Base-by-base conservation (phyloP, 2,329 filamentous ascomycete genomes). In the Blumeria graminis region DNA sequence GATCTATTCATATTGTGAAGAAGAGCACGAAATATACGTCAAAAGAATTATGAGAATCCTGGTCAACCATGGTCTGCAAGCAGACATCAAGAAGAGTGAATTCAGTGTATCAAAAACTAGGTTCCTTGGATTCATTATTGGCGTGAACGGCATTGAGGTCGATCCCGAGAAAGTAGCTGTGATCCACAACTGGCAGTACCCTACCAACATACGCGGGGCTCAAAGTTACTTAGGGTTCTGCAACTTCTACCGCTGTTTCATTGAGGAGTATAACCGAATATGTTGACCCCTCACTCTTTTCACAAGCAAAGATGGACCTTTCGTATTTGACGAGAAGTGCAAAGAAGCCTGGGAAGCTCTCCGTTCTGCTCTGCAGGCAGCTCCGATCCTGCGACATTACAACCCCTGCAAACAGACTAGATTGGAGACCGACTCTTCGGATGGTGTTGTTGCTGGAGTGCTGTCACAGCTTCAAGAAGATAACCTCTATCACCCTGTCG, bases 1-100 rank as follows among this genome's bases (percentile, higher is more conserved):
- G 6, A 58, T 58, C 16, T 58, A 57, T 34, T 58, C 38, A 16
- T 3, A 41, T 6, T 13, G n/a, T 41, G n/a, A 13, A 16, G n/a
- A 13, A 18, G 55, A 13, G 6, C 52, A 16, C 51, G 52, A 41
- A 39, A 56, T 3, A 16, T 54, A 33, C 4, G 39, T 39, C 9
- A 33, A 16, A 43, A 55, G 9, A 18, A 43, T 4, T n/a, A 55
- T 9, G 39, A 32, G 11, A 41, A 11, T 11, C 3, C n/a, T 41
- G 38, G 11, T 11, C n/a, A 16, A 41, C 38, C 11, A 11, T 3
- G 22, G 41, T 5, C 34, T 57, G 10, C 16, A 57, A 16, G 48
- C 38, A 41, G 38, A 41, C 6, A 11, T 41, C 11, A 16, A 41
- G n/a, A 16, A 41, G 3, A 13, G 38, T 16, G 38, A 41, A 41